Base-by-base conservation (phyloP, 495 filamentous ascomycete genomes). In the Penicillium robsamsonii region DNA sequence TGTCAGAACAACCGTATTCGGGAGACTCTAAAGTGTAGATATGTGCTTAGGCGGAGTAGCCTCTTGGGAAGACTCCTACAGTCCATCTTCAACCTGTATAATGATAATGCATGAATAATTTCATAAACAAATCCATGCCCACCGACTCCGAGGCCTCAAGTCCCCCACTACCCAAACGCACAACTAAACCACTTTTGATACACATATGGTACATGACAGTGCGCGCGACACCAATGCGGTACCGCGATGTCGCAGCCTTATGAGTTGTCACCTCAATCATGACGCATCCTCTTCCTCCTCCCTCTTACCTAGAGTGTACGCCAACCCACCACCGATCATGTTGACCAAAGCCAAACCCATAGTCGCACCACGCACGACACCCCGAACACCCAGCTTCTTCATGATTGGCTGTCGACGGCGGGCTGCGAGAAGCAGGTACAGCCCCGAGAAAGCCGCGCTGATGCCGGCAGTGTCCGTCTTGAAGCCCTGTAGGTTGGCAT, bases 401-500 rank as follows among this genome's bases (percentile, higher is more conserved):
- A 84, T 74, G 37, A 80, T 64, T 44, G 71, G 76, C 53, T 82
- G 83, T 53, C 79, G 81, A 56, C 87, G 79, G 53, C 90, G 81
- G 56, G 81, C 70, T 22, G 90, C 92, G 42, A 92, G 76, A 10
- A 97, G 71, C 15, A 92, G 75, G 69, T 97, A 98, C 20, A 96
- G 73, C 4, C 86, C 90, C 38, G 87, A 91, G 84, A 90, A 96
- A 4, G 93, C 91, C 17, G 89, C 91, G 12, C 84, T 89, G 49
- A 92, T 79, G 29, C 92, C 94, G 0, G 91, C 93, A 47, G 82
- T 84, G 61, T 97, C 94, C 50, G 84, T 85, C 67, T 87, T 85
- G 81, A 85, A 92, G 33, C 83, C 84, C 48, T 82, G 81, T 9
- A 96, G 67, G 68, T 91, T 93, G 43, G 92, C 79, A 71, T 96